These are phyloP conservation scores for Phytophthora gonapodyides DNA, from an alignment of 352 stramenopile species.

Conservation along the genomic window DNA sequence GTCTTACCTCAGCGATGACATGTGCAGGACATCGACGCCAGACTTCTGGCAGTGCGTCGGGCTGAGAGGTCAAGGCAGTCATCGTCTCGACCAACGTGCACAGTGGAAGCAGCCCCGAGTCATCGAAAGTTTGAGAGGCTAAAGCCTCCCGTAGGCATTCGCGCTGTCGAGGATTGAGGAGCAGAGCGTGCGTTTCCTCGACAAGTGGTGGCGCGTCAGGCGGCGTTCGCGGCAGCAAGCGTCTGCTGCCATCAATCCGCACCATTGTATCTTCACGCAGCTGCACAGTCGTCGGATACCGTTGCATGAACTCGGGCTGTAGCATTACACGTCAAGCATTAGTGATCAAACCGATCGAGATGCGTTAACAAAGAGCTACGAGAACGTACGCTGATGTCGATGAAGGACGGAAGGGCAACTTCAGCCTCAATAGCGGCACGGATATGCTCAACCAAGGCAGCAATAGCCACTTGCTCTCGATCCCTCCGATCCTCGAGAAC, in stretches of 20 bases:
- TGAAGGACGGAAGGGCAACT: slow-evolving; percentile 58
- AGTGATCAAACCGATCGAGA: slow-evolving; percentile 1
- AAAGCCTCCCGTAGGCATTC: slow-evolving; percentile 33
- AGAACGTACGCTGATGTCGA: slow-evolving; percentile 59
- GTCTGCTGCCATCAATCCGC: slow-evolving; percentile 35
- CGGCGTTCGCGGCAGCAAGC: slow-evolving; percentile 39
- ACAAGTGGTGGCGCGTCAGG: slow-evolving; percentile 45
- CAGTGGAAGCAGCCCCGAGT: slow-evolving; percentile 33
- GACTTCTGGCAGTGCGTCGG: slow-evolving; percentile 42
- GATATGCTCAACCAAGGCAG: slow-evolving; percentile 54
- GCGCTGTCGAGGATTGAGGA: slow-evolving; percentile 54
- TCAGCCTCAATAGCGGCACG: slow-evolving; percentile 61
- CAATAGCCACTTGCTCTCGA: slow-evolving; percentile 54
- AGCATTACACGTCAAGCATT: slow-evolving; percentile 2
- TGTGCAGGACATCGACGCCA: slow-evolving; percentile 50
- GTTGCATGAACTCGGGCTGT: slow-evolving; percentile 55
- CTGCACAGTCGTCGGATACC: slow-evolving; percentile 61
- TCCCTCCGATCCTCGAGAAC: slow-evolving; percentile 45
- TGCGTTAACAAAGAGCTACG: neutral
- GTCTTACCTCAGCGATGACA: slow-evolving; percentile 51
- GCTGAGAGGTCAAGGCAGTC: slow-evolving; percentile 33
- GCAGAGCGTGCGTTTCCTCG: slow-evolving; percentile 47
- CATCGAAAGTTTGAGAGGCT: slow-evolving; percentile 11
- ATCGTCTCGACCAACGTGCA: slow-evolving; percentile 43
- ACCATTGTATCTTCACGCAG: slow-evolving; percentile 63